A percentile compares a stretch with the other conserved stretches of the same genome.
Conservation (phyloP, 2,329 filamentous ascomycete species). For the Penicillium sp. region DNA sequence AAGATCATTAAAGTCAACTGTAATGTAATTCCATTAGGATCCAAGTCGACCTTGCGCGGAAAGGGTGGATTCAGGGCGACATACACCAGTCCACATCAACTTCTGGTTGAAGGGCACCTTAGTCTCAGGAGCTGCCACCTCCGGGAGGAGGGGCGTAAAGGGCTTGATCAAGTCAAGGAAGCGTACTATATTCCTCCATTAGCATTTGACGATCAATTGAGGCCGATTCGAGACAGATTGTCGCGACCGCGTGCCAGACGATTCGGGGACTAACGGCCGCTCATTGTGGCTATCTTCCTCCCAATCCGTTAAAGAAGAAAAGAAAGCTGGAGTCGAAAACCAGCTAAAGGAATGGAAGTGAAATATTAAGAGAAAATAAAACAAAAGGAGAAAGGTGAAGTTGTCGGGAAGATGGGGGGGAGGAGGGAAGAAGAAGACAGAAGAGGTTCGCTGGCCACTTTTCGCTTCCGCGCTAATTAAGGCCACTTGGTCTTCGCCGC, state of each 20-base stretch:
- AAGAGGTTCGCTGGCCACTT: slow-evolving; percentile 39
- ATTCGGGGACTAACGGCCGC: slow-evolving; percentile 53
- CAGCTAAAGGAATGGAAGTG: slow-evolving; percentile 36
- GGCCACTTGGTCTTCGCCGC: slow-evolving; percentile 39
- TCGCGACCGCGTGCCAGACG: slow-evolving; percentile 31
- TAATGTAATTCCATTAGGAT: slow-evolving; percentile 18
- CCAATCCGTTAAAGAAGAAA: slow-evolving; percentile 31
- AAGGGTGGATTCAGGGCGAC: slow-evolving; percentile 23
- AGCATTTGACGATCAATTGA: slow-evolving; percentile 32
- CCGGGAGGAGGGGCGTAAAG: slow-evolving; percentile 98
- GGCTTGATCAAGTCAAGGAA: slow-evolving; percentile 99
- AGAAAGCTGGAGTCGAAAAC: slow-evolving; percentile 33
- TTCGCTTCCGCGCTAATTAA: slow-evolving; percentile 39
- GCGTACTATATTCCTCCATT: slow-evolving; percentile 63
- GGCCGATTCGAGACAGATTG: slow-evolving; percentile 12
- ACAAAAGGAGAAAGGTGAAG: slow-evolving; percentile 22
- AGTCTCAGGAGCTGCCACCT: slow-evolving; percentile 97
- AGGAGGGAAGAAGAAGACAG: slow-evolving; percentile 26
- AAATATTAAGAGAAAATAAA: slow-evolving; percentile 26
- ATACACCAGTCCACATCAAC: slow-evolving; percentile 83
- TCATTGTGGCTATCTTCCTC: slow-evolving; percentile 52
- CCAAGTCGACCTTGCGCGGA: slow-evolving; percentile 10
- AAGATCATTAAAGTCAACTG: slow-evolving; percentile 92
- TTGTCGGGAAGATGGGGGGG: slow-evolving; percentile 24
- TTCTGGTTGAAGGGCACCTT: slow-evolving; percentile 99